Conservation (phyloP, 495 filamentous ascomycete genomes). For the Evansstolkia leycettana region DNA sequence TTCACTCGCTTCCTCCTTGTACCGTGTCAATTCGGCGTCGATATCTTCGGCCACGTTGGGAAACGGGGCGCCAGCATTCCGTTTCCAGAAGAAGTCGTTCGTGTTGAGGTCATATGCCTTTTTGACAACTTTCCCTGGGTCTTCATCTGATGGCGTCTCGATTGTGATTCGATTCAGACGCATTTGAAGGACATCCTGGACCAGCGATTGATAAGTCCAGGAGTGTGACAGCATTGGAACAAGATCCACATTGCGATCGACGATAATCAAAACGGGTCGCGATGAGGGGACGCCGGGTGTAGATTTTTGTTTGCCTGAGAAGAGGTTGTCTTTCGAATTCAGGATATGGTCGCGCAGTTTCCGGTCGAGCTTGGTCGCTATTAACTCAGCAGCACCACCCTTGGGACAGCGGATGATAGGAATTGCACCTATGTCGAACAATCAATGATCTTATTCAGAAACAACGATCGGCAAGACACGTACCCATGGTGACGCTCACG, state of each 20-base stretch:
- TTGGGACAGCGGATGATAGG: constrained; percentile 89
- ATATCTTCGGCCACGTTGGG: constrained; percentile 96
- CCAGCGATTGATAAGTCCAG: constrained; percentile 96
- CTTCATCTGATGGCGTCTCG: constrained; percentile 67
- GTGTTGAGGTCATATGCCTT: constrained; percentile 80
- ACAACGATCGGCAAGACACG: constrained; percentile 8
- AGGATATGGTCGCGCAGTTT: constrained; percentile 94
- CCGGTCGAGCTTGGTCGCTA: constrained; percentile 83
- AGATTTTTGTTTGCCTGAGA: constrained; percentile 44
- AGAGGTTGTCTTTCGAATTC: constrained; percentile 94
- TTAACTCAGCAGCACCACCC: constrained; percentile 86
- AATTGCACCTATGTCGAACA: constrained; percentile 49
- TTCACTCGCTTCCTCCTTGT: constrained; percentile 90
- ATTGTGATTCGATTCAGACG: constrained; percentile 94
- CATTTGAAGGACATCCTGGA: constrained; percentile 90
- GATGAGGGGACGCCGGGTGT: constrained; percentile 52
- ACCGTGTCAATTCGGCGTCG: constrained; percentile 79
- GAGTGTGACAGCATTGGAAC: constrained; percentile 99
- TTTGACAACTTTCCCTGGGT: constrained; percentile 61
- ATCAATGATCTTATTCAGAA: not conserved
- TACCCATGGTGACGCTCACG: constrained; percentile 94
- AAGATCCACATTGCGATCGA: constrained; percentile 90
- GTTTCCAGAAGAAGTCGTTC: constrained; percentile 95
- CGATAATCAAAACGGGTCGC: constrained; percentile 73
- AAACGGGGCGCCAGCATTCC: constrained; percentile 86